phyloP scores from a whole-genome alignment of 306 rosid genomes.

The Crataegus laevigata region DNA sequence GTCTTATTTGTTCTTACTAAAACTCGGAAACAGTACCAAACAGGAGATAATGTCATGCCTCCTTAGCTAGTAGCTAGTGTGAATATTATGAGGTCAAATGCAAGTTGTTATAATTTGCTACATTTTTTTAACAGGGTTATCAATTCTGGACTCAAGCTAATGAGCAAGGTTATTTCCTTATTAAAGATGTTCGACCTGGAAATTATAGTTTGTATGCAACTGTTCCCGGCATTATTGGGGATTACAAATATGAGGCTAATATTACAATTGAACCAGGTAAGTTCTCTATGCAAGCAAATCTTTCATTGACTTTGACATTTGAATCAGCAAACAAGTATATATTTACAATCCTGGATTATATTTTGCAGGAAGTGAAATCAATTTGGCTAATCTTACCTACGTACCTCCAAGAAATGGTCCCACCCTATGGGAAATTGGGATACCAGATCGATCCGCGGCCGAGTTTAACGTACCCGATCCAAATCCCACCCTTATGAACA shows the following conservation, averaged over 20 bases:
- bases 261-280: conserved; percentile 48
- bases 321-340: neutral
- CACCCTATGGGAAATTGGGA: conserved; percentile 81
- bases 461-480: conserved; percentile 65
- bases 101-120: neutral
- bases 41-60: no score
- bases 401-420: conserved; percentile 76
- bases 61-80: neutral
- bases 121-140: conserved; percentile 47
- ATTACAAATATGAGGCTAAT: conserved; percentile 34
- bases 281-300: neutral
- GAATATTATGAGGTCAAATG: neutral
- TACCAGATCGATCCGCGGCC: conserved; percentile 71
- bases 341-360: neutral
- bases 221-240: conserved; percentile 79
- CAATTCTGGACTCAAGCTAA: conserved; percentile 76
- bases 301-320: no score
- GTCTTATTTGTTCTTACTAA: no score
- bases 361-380: conserved; percentile 32
- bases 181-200: conserved; percentile 52
- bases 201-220: conserved; percentile 60
- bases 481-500: conserved; percentile 35
- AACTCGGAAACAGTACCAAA: no score
- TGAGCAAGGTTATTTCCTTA: conserved; percentile 37
- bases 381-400: conserved; percentile 33